Evolutionary conservation across 2,329 filamentous ascomycete species (phyloP).

Genomic region (Ramularia collo-cygni): DNA sequence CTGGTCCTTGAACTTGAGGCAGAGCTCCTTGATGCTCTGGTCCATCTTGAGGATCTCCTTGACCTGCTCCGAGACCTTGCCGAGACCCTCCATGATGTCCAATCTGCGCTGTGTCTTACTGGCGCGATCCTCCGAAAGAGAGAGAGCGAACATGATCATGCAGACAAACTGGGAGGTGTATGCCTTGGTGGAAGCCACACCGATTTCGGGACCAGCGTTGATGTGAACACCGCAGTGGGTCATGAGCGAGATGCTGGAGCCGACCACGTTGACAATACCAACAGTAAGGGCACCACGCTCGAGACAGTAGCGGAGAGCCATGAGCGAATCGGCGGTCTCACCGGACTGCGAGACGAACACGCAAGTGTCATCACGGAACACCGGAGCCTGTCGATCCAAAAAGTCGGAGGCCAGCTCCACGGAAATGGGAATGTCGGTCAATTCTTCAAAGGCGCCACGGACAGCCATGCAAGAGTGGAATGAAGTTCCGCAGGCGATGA

Average conservation of each 20-base stretch:
- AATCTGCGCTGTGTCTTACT: slow-evolving; percentile 87
- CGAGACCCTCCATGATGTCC: slow-evolving; percentile 93
- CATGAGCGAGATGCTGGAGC: slow-evolving; percentile 95
- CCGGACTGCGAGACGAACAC: slow-evolving; percentile 98
- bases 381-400: slow-evolving; percentile 89
- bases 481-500: slow-evolving; percentile 96
- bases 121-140: slow-evolving; percentile 89
- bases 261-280: slow-evolving; percentile 97
- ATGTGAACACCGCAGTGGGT: slow-evolving; percentile 99
- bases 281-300: slow-evolving; percentile 96
- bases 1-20: slow-evolving; percentile 91
- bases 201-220: slow-evolving; percentile 97
- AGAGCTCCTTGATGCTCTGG: slow-evolving; percentile 88
- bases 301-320: slow-evolving; percentile 95
- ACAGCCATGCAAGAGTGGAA: slow-evolving; percentile 99
- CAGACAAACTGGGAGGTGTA: slow-evolving; percentile 99
- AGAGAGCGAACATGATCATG: slow-evolving; percentile 99
- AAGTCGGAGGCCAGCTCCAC: slow-evolving; percentile 98
- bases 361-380: slow-evolving; percentile 98
- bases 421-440: slow-evolving; percentile 94
- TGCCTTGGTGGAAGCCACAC: slow-evolving; percentile 97
- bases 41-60: slow-evolving; percentile 85
- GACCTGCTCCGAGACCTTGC: slow-evolving; percentile 84
- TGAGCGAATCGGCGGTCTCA: slow-evolving; percentile 94
- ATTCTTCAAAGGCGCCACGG: slow-evolving; percentile 92